Evolutionary conservation across 192 early-diverging fungal genomes (phyloP).

Genomic region (Spinellus fusiger): DNA sequence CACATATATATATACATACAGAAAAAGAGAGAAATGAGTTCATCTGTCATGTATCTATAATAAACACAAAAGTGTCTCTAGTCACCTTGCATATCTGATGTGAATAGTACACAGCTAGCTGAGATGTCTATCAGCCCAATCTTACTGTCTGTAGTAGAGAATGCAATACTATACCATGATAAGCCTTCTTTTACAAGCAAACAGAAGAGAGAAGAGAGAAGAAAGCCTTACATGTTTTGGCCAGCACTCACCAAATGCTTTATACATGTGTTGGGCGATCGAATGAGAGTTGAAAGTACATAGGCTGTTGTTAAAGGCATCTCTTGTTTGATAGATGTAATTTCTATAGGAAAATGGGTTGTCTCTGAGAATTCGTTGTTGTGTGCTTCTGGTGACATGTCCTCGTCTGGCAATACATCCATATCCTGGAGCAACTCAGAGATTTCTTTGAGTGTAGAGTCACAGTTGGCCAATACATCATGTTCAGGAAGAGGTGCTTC

Average conservation of each 20-base stretch:
- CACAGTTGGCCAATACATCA: background rate
- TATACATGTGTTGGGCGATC: background rate
- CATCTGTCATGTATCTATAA: background rate
- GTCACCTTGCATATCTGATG: background rate
- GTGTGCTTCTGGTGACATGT: background rate
- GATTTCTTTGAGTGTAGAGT: constrained; percentile 12
- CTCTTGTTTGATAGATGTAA: background rate
- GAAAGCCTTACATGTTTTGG: constrained; percentile 4
- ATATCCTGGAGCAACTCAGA: constrained; percentile 9
- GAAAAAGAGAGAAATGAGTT: too few species aligned
- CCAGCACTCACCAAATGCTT: constrained; percentile 7
- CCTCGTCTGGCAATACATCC: background rate
- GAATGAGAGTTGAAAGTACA: background rate
- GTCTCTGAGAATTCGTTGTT: background rate
- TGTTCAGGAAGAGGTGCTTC: background rate
- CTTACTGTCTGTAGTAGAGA: background rate
- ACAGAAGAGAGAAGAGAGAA: background rate
- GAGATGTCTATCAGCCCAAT: background rate
- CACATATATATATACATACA: too few species aligned
- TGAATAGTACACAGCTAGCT: background rate
- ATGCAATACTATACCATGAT: background rate
- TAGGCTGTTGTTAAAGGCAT: background rate
- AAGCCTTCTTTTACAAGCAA: background rate
- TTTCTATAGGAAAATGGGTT: background rate
- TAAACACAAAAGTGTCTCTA: background rate